Conservation (phyloP, 2,329 filamentous ascomycete species). For the Botrytis galanthina region DNA sequence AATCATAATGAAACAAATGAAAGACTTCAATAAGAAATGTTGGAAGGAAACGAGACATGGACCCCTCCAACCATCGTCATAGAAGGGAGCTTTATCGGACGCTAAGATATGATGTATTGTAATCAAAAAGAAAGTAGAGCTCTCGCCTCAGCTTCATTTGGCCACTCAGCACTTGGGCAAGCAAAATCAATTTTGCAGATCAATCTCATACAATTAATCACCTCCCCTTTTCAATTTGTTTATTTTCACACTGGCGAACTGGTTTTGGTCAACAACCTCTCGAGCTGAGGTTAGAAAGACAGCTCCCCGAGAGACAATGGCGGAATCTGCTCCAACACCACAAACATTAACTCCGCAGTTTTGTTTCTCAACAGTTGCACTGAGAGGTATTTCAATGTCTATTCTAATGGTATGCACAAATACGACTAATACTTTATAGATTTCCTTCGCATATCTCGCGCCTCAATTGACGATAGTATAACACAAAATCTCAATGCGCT, state of each 20-base stretch:
- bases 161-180: conserved; percentile 9
- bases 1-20: conserved; percentile 25
- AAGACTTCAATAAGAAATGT: conserved; percentile 10
- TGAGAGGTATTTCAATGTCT: conserved; percentile 55
- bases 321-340: conserved; percentile 34
- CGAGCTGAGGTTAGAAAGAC: conserved; percentile 28
- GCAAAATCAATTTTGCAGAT: not conserved
- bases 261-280: conserved; percentile 37
- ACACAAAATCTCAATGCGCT: conserved; percentile 90
- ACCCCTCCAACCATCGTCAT: conserved; percentile 23
- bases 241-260: conserved; percentile 34
- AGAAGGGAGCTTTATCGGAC: conserved; percentile 24
- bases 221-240: not conserved
- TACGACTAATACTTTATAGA: conserved; percentile 52
- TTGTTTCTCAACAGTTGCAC: conserved; percentile 68
- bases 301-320: conserved; percentile 29
- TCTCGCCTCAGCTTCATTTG: conserved; percentile 15
- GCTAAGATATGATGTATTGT: conserved; percentile 18
- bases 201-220: not conserved
- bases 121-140: conserved; percentile 18
- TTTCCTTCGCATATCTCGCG: conserved; percentile 83
- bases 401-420: not conserved
- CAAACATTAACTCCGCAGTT: conserved; percentile 69
- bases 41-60: not conserved
- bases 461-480: conserved; percentile 88